Evolutionary conservation across 306 rosid species (phyloP), one percentile per base, ranked within the genome.

Genomic region (Cucumis sativus): DNA sequence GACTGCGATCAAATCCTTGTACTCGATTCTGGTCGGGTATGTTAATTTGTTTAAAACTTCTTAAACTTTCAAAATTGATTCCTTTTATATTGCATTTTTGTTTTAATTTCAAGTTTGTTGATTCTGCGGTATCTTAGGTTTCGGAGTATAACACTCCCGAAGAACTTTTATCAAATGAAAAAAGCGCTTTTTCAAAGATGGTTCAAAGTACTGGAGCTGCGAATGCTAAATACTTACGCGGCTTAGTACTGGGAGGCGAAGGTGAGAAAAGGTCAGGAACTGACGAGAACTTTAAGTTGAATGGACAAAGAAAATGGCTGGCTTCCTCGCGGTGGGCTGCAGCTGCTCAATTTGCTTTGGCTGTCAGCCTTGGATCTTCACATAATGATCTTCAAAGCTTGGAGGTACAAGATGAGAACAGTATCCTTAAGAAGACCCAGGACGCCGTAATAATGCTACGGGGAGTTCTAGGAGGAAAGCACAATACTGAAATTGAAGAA

Each of bases 381-480:
- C 91, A 87, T 33, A 81, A 88, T 77, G 96, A 85, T 62, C 92
- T 93, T 88, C 93, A 87, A 65, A 80, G 80, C 33, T 82, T 88
- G 84, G 85, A 80, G 58, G 80, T 79, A 4, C 84, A 88, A 69
- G 88, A 88, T 30, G 73, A 76, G 59, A 74, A 82, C 80, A 85
- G 86, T 79, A 79, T 90, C 47, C 81, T 92, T 37, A 69, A 71
- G 79, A 88, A 79, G 84, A 87, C 93, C 35, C 88, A 81, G 83
- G 90, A 88, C 76, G 98, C 97, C 11, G 87, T 91, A 28, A 80
- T 84, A 83, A 89, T 88, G 67, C 83, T 93, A 79, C 88, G 85
- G 12, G 98, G 90, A 77, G 93, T 93, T 84, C 80, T 89, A 87
- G 97, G 89, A 82, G 95, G 99, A 80, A 92, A 89, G 81, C 92